Evolutionary conservation across 208 protist species (phyloP).

Genomic region (Trypanosoma melophagium): DNA sequence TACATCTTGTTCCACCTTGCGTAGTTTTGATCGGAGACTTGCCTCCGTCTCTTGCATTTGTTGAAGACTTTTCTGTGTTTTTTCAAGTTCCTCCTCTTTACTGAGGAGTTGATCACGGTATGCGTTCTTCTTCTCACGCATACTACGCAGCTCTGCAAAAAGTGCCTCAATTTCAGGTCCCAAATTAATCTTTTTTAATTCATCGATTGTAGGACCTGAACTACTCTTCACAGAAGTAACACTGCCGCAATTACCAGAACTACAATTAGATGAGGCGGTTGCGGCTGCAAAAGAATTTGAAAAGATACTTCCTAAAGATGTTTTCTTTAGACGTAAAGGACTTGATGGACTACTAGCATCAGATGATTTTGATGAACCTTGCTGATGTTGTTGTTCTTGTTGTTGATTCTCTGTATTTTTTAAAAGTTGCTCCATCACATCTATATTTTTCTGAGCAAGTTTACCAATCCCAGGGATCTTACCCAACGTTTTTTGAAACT

Average conservation of each 20-base stretch:
- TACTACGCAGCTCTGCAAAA: slow-evolving; percentile 72
- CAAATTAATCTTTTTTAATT: slow-evolving; percentile 81
- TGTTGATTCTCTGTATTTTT: slow-evolving; percentile 29
- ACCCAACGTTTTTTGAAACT: slow-evolving; percentile 79
- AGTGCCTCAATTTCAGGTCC: slow-evolving; percentile 88
- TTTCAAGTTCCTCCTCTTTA: slow-evolving; percentile 35
- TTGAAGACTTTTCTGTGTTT: slow-evolving; percentile 31
- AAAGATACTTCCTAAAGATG: neutral
- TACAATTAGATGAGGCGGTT: neutral
- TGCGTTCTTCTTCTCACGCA: slow-evolving; percentile 79
- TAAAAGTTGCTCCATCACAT: slow-evolving; percentile 72
- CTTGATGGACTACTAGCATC: neutral
- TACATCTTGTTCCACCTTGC: slow-evolving; percentile 76
- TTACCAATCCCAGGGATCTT: slow-evolving; percentile 76
- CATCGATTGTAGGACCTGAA: slow-evolving; percentile 67
- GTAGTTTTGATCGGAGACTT: slow-evolving; percentile 59
- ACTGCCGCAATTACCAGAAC: no score
- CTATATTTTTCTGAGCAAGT: slow-evolving; percentile 62
- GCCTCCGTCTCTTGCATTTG: slow-evolving; percentile 40
- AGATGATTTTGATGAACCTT: neutral
- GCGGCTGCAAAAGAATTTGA: neutral
- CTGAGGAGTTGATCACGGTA: slow-evolving; percentile 69
- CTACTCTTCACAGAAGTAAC: neutral
- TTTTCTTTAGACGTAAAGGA: neutral
- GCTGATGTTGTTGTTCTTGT: slow-evolving; percentile 1